These are phyloP conservation scores for Ceratobasidium sp. DNA, from an alignment of 1,284 basidiomycete genomes.

Conservation along the genomic window DNA sequence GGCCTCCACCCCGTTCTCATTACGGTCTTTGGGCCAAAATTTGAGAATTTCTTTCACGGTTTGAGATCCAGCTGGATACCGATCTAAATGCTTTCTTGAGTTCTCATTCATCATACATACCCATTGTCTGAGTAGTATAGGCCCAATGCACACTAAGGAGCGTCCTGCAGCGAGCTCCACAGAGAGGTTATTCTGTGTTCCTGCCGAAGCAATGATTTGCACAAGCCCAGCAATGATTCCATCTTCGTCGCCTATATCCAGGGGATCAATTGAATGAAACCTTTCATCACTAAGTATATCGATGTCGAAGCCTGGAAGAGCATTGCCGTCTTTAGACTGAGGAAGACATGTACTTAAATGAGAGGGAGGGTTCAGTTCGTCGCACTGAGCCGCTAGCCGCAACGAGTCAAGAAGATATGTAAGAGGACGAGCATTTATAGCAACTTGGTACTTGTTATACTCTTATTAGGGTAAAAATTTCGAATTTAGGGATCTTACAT, in stretches of 20 bases:
- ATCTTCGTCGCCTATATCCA: constrained; percentile 14
- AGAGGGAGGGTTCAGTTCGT: neutral
- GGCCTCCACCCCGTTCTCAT: neutral
- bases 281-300: neutral
- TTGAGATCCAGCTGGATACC: neutral
- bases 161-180: neutral
- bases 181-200: neutral
- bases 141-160: neutral
- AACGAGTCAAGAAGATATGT: constrained; percentile 2
- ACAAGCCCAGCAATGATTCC: neutral
- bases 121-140: neutral
- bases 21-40: neutral
- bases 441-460: neutral
- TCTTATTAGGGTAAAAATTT: too few species aligned
- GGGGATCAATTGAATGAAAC: neutral
- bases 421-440: neutral
- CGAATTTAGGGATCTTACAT: too few species aligned
- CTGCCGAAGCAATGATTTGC: neutral
- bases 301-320: neutral
- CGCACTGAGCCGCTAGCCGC: neutral
- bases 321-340: neutral
- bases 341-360: constrained; percentile 8
- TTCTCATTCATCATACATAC: neutral
- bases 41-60: neutral
- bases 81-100: neutral